Percentiles rank a stretch among this genome's conserved stretches.
These are phyloP conservation scores for Aspergillus panamensis DNA, from an alignment of 495 filamentous ascomycete genomes.

Conservation along the genomic window DNA sequence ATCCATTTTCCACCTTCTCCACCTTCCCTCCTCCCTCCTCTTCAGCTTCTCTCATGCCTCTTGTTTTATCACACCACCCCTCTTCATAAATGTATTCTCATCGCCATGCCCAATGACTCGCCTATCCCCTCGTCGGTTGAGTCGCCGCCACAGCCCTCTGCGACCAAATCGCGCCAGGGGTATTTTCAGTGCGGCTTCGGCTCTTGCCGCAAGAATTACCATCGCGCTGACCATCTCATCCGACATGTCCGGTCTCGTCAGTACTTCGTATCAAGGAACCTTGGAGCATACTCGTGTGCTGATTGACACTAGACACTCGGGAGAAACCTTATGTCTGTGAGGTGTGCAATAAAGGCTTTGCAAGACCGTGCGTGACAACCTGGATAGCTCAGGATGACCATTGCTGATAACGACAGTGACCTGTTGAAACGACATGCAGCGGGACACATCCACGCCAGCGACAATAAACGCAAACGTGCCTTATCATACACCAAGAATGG, in stretches of 20 bases:
- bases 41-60: neutral
- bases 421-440: constrained; percentile 52
- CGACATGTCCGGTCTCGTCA: constrained; percentile 53
- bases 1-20: no score
- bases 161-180: constrained; percentile 20
- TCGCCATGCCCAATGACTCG: constrained; percentile 21
- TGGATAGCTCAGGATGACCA: no score
- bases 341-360: constrained; percentile 53
- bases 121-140: constrained; percentile 2
- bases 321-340: constrained; percentile 50
- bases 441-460: constrained; percentile 46
- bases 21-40: neutral
- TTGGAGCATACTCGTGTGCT: neutral
- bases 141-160: constrained; percentile 19
- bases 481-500: constrained; percentile 43
- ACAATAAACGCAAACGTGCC: constrained; percentile 43
- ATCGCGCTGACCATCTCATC: constrained; percentile 54
- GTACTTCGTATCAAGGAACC: neutral
- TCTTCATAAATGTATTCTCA: constrained; percentile 1
- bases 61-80: neutral
- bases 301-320: constrained; percentile 38
- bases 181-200: constrained; percentile 54
- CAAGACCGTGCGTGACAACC: constrained; percentile 37
- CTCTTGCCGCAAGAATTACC: constrained; percentile 51
- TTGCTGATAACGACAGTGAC: constrained; percentile 30